These are phyloP conservation scores for Middelhovenomyces tepae DNA, from an alignment of 805 yeast genomes.

Conservation along the genomic window DNA sequence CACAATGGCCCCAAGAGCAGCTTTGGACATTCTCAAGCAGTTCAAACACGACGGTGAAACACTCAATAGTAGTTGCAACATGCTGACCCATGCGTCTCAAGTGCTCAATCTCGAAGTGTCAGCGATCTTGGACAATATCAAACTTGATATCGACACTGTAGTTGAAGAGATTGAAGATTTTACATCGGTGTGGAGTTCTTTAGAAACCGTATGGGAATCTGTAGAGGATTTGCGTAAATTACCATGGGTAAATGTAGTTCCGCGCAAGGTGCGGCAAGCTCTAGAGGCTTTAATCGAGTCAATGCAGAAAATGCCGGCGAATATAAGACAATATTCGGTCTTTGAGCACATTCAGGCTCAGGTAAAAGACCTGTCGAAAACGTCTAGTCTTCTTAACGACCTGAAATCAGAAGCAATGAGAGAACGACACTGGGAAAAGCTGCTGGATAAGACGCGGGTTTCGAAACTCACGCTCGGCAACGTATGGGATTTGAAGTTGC, in stretches of 20 bases:
- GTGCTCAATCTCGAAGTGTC: too few species aligned
- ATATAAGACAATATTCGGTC: constrained; percentile 59
- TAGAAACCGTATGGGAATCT: constrained; percentile 42
- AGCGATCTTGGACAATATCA: too few species aligned
- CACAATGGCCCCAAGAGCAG: constrained; percentile 20
- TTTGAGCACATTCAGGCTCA: constrained; percentile 47
- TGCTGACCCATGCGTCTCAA: constrained; percentile 30
- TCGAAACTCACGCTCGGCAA: constrained; percentile 41
- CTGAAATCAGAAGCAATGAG: constrained; percentile 50
- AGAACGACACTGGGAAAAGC: constrained; percentile 56
- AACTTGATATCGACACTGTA: constrained; percentile 30
- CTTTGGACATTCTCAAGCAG: constrained; percentile 18
- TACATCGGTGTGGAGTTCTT: constrained; percentile 53
- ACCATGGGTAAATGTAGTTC: constrained; percentile 43
- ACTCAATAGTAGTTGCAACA: constrained; percentile 12
- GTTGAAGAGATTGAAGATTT: constrained; percentile 47
- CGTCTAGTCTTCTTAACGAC: constrained; percentile 33
- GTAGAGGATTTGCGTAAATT: constrained; percentile 35
- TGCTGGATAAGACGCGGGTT: constrained; percentile 27
- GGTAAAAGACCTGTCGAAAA: constrained; percentile 35
- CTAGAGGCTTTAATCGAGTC: constrained; percentile 43
- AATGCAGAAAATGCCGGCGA: constrained; percentile 46
- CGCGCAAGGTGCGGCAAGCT: constrained; percentile 36
- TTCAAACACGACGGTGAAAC: constrained; percentile 20
- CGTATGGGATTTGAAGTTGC: constrained; percentile 50